Percentiles rank a stretch among this genome's conserved stretches.
Evolutionary conservation across 495 filamentous ascomycete species (phyloP).

Genomic region (Aspergillus diversus): DNA sequence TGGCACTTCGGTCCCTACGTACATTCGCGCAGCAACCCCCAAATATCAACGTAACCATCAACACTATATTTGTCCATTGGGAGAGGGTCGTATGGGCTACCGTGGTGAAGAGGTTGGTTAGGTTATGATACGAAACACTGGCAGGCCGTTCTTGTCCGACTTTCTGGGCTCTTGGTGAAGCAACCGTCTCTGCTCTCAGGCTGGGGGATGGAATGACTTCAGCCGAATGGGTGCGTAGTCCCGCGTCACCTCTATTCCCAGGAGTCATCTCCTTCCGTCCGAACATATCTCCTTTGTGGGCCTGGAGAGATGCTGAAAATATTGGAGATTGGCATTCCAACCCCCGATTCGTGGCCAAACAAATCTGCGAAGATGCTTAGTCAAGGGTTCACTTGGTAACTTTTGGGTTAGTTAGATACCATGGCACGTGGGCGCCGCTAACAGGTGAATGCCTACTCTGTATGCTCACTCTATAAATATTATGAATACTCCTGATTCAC

Average conservation of each 20-base stretch:
- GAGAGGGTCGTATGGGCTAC: constrained; percentile 59
- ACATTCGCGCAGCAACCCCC: constrained; percentile 99
- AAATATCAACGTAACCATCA: constrained; percentile 88
- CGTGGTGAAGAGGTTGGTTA: constrained; percentile 36
- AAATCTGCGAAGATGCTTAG: neutral
- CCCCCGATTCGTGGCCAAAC: neutral
- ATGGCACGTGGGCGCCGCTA: too few relatives aligned
- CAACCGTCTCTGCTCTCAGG: too few relatives aligned
- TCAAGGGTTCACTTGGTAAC: neutral
- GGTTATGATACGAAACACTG: constrained; percentile 31
- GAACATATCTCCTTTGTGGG: neutral
- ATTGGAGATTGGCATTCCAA: neutral
- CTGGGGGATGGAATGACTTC: too few relatives aligned
- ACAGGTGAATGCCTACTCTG: too few relatives aligned
- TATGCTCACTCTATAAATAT: too few relatives aligned
- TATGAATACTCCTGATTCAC: too few relatives aligned
- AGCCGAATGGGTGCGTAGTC: too few relatives aligned
- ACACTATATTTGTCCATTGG: constrained; percentile 65
- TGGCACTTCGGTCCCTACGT: constrained; percentile 33
- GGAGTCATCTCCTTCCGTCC: neutral
- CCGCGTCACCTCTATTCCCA: too few relatives aligned
- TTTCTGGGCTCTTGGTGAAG: neutral
- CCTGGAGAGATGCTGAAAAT: neutral
- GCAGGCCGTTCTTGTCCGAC: neutral
- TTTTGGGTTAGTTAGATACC: neutral